Evolutionary conservation across 352 stramenopile species (phyloP).

Genomic region (Aphanomyces invadans): DNA sequence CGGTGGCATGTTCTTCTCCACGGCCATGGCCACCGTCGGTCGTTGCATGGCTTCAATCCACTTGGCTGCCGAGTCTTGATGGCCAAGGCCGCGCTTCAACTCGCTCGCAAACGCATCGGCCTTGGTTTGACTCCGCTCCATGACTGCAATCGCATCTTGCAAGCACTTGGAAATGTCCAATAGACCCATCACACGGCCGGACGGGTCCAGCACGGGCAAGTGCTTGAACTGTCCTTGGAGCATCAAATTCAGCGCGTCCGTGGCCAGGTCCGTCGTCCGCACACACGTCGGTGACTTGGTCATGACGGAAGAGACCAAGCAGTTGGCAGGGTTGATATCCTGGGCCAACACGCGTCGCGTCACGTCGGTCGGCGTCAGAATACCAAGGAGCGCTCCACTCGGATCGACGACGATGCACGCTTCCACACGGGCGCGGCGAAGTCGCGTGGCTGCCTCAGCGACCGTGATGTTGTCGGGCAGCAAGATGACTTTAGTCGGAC

Average conservation of each 20-base stretch:
- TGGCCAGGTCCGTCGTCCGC: constrained; percentile 68
- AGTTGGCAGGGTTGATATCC: constrained; percentile 73
- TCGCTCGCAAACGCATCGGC: constrained; percentile 69
- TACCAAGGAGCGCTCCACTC: constrained; percentile 70
- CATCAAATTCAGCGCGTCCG: constrained; percentile 86
- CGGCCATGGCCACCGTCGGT: constrained; percentile 66
- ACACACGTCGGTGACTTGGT: constrained; percentile 75
- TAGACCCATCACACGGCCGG: constrained; percentile 72
- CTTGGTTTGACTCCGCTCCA: constrained; percentile 82
- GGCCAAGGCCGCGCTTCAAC: constrained; percentile 58
- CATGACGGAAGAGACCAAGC: constrained; percentile 75
- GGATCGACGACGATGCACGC: constrained; percentile 81
- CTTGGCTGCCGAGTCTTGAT: constrained; percentile 30
- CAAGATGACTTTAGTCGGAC: constrained; percentile 65
- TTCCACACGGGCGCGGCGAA: constrained; percentile 75
- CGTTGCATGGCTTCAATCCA: constrained; percentile 88
- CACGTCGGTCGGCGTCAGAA: constrained; percentile 83
- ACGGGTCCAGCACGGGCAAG: constrained; percentile 62
- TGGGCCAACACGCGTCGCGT: constrained; percentile 71
- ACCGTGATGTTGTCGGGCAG: constrained; percentile 86
- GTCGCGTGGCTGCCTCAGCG: constrained; percentile 65
- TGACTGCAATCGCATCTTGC: constrained; percentile 79
- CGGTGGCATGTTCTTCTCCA: constrained; percentile 74
- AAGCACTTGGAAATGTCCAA: constrained; percentile 87
- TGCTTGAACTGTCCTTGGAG: constrained; percentile 83